Evolutionary conservation across 176 grass and related monocot genomes (phyloP), one percentile per base, ranked within the genome.

Genomic region (Rhipidocladum racemiflorum): DNA sequence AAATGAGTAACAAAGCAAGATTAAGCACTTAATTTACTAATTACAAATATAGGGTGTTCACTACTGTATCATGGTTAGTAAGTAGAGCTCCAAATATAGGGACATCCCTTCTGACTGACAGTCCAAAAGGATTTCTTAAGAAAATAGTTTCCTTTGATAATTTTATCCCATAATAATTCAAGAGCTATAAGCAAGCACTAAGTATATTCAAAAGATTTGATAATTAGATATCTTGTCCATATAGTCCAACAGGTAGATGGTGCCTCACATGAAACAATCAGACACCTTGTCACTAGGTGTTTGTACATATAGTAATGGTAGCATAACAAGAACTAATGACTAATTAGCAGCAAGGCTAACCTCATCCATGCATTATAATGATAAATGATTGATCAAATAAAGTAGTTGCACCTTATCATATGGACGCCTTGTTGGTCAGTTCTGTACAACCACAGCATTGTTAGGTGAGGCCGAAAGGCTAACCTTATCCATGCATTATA

Each of bases 171-270:
- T 43, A 63, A 70, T 48, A 40, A 66, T 6, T 49, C 35, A 50
- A 16, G 66, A 85, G 49, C 14, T 66, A 56, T 24, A 28, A 21
- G 6, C 59, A 65, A 59, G 15, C 36, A 56, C 30, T 72, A 11
- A 46, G 2, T n/a, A 75, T 57, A 71, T 71, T 50, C 34, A 14
- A 62, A 77, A 81, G 61, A 88, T 80, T 51, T 74, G 14, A 27
- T 23, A 54, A 68, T 50, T 30, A 44, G 48, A 60, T 75, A 40
- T 17, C 34, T 8, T 60, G 45, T 88, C 68, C 42, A 3, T 80
- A 68, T 36, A 21, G 68, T 75, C 68, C 12, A 75, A 30, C 23
- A 66, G 5, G 70, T n/a, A 38, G 62, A 27, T 72, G 72, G 49
- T 66, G 21, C 23, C 20, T 24, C 60, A 68, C 42, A 53, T 54